Evolutionary conservation across 1,139 yeast genomes (phyloP).

Genomic region (Yarrowia galli): DNA sequence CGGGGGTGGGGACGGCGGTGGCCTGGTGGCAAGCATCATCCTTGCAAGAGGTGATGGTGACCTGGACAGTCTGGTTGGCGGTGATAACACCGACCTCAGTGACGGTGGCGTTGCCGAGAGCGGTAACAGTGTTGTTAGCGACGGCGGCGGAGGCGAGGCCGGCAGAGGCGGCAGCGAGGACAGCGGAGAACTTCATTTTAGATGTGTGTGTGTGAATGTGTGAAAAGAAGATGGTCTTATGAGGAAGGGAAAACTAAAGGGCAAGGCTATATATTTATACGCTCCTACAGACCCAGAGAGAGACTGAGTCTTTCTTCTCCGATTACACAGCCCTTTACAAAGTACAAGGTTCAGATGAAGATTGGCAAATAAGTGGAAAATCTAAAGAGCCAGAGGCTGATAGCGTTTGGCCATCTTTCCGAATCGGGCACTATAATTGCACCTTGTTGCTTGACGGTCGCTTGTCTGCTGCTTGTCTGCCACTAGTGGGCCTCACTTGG

Average conservation of each 20-base stretch:
- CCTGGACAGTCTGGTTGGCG: constrained; percentile 36
- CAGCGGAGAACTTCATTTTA: constrained; percentile 36
- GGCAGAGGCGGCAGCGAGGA: constrained; percentile 13
- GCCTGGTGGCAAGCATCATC: constrained; percentile 32
- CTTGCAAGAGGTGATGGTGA: constrained; percentile 39
- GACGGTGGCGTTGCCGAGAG: constrained; percentile 23
- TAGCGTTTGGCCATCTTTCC: constrained; percentile 19
- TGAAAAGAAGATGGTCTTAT: not conserved
- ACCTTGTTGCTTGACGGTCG: constrained; percentile 5
- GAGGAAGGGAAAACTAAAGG: not conserved
- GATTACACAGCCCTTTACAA: constrained; percentile 11
- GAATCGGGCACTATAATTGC: constrained; percentile 28
- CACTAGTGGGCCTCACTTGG: not conserved
- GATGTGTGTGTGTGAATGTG: constrained; percentile 6
- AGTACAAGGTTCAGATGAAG: not conserved
- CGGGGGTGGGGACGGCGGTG: constrained; percentile 21
- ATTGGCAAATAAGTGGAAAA: constrained; percentile 3
- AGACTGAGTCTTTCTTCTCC: not conserved
- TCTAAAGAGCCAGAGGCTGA: not conserved
- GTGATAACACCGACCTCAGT: constrained; percentile 30
- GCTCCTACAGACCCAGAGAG: not conserved
- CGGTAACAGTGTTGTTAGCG: not conserved
- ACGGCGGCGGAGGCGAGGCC: constrained; percentile 30
- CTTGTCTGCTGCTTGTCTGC: constrained; percentile 3
- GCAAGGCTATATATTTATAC: constrained; percentile 1